Conservation (phyloP, 1,284 basidiomycete genomes). For the Marasmius oreades region DNA sequence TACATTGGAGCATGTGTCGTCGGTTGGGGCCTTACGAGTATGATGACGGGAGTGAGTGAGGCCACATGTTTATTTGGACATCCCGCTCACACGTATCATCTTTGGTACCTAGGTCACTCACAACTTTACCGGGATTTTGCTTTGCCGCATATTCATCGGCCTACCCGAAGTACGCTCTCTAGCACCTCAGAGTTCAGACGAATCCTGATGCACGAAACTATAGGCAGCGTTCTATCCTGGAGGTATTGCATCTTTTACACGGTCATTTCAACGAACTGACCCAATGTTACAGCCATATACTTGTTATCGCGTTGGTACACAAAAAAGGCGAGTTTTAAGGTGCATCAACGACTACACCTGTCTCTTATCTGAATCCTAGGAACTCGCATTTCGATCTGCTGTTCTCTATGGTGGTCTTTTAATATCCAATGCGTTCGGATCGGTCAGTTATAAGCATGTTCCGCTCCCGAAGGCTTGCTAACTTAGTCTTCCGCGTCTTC, state of each 20-base stretch:
- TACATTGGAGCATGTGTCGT: constrained; percentile 61
- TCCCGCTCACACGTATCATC: background rate
- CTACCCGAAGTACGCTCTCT: constrained; percentile 47
- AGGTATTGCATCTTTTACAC: constrained; percentile 7
- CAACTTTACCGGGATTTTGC: constrained; percentile 53
- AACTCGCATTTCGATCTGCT: constrained; percentile 66
- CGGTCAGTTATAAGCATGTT: constrained; percentile 34
- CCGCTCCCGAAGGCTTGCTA: background rate
- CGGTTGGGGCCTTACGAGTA: constrained; percentile 61
- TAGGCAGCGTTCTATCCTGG: constrained; percentile 65
- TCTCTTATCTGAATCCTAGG: constrained; percentile 30
- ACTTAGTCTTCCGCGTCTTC: background rate
- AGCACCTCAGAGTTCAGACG: background rate
- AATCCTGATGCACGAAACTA: background rate
- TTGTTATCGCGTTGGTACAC: constrained; percentile 66
- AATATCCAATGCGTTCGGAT: constrained; percentile 77
- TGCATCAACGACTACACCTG: background rate
- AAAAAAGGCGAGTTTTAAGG: constrained; percentile 39
- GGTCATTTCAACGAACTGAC: background rate
- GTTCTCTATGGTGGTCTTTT: constrained; percentile 66
- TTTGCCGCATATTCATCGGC: constrained; percentile 59
- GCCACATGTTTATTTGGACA: background rate
- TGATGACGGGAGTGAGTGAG: constrained; percentile 53
- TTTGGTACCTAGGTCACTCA: constrained; percentile 41
- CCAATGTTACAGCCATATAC: constrained; percentile 37